These are phyloP conservation scores for Magnusiomyces suaveolens DNA, from an alignment of 1,139 yeast genomes.

Conservation along the genomic window DNA sequence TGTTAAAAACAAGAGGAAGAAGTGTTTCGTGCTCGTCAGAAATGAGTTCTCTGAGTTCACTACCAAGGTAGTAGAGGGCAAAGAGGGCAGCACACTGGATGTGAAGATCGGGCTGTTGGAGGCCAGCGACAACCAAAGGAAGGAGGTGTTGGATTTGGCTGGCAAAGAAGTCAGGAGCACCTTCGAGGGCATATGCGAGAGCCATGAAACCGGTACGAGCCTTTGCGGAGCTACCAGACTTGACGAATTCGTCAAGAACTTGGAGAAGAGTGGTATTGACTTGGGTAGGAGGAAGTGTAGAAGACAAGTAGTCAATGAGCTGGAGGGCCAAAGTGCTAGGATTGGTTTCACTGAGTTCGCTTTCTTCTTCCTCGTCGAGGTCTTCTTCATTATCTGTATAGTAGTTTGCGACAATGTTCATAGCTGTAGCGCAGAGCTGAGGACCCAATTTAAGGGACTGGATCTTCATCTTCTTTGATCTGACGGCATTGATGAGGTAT, in stretches of 20 bases:
- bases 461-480: conserved; percentile 49
- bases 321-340: conserved; percentile 75
- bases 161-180: conserved; percentile 88
- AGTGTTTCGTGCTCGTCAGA: conserved; percentile 75
- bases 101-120: conserved; percentile 64
- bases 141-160: conserved; percentile 65
- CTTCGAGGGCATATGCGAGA: conserved; percentile 75
- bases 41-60: conserved; percentile 74
- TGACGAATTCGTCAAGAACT: conserved; percentile 51
- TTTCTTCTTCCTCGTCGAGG: conserved; percentile 74
- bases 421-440: conserved; percentile 60
- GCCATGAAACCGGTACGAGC: conserved; percentile 83
- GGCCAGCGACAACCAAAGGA: conserved; percentile 62
- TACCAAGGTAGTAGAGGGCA: conserved; percentile 66
- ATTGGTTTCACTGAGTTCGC: conserved; percentile 82
- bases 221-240: conserved; percentile 59
- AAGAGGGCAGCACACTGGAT: conserved; percentile 84
- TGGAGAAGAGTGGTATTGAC: conserved; percentile 74
- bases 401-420: conserved; percentile 73
- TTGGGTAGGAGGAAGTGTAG: conserved; percentile 86
- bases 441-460: conserved; percentile 69
- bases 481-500: conserved; percentile 72
- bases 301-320: conserved; percentile 66
- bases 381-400: conserved; percentile 51
- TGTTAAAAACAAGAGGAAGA: conserved; percentile 76